Percentiles rank a stretch among this genome's conserved stretches.
phyloP scores from a whole-genome alignment of 1,139 yeast species.

The Yamadazyma buinensis region DNA sequence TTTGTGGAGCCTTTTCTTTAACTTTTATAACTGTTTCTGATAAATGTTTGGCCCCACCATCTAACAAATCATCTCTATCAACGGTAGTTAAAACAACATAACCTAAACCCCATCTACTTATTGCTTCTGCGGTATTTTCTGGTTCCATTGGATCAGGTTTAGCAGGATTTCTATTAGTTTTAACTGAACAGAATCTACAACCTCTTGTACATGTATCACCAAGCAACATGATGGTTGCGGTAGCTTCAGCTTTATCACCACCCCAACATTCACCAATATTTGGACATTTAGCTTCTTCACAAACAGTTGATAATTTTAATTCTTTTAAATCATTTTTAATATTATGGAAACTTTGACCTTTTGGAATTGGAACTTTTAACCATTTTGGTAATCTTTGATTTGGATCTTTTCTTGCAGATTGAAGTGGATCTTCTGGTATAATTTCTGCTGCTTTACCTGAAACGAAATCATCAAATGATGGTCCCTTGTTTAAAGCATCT shows the following conservation, averaged over 20 bases:
- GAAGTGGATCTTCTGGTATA: slow-evolving; percentile 60
- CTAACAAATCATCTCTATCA: slow-evolving; percentile 90
- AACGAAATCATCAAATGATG: slow-evolving; percentile 89
- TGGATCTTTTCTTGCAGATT: slow-evolving; percentile 56
- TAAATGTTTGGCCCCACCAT: slow-evolving; percentile 92
- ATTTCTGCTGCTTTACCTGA: slow-evolving; percentile 71
- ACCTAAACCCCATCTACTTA: slow-evolving; percentile 97
- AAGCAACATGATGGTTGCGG: slow-evolving; percentile 97
- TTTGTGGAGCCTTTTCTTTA: slow-evolving; percentile 85
- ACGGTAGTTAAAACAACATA: slow-evolving; percentile 97
- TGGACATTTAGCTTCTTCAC: slow-evolving; percentile 98
- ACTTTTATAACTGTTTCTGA: slow-evolving; percentile 83
- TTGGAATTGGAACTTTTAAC: slow-evolving; percentile 94
- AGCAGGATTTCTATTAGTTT: slow-evolving; percentile 83
- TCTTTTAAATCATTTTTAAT: slow-evolving; percentile 86
- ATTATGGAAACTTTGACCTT: slow-evolving; percentile 77
- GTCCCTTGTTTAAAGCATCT: slow-evolving; percentile 77
- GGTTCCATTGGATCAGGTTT: slow-evolving; percentile 96
- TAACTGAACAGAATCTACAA: slow-evolving; percentile 95
- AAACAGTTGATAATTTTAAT: slow-evolving; percentile 86
- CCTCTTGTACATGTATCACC: slow-evolving; percentile 99
- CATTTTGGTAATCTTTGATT: slow-evolving; percentile 81
- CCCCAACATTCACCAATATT: slow-evolving; percentile 99
- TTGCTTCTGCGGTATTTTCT: slow-evolving; percentile 96
- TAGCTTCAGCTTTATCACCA: slow-evolving; percentile 92